Evolutionary conservation across 176 grass and related monocot species (phyloP).

Genomic region (Cenchrus purpureus): DNA sequence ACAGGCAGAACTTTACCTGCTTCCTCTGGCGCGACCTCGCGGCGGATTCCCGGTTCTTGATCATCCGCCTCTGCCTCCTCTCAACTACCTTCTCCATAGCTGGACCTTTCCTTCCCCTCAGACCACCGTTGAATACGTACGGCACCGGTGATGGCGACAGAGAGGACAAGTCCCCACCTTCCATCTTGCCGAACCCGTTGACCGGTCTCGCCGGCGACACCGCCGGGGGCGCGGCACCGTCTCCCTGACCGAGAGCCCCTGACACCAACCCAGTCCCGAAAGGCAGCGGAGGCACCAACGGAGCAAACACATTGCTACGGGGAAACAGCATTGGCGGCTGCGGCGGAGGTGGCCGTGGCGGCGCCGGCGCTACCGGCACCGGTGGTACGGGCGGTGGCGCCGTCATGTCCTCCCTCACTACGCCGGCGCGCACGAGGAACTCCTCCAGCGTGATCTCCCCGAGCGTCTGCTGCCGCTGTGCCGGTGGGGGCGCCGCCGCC

Average conservation of each 20-base stretch:
- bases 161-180: slow-evolving; percentile 49
- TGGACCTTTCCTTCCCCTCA: slow-evolving; percentile 63
- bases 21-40: slow-evolving; percentile 83
- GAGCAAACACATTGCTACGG: slow-evolving; percentile 44
- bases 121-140: slow-evolving; percentile 58
- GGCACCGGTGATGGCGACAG: slow-evolving; percentile 68
- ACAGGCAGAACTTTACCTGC: slow-evolving; percentile 57
- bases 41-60: slow-evolving; percentile 91
- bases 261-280: slow-evolving; percentile 42
- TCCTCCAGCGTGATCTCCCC: slow-evolving; percentile 95
- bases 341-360: not conserved
- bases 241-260: slow-evolving; percentile 36
- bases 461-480: slow-evolving; percentile 67
- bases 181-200: slow-evolving; percentile 59
- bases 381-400: not conserved
- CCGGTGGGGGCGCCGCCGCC: slow-evolving; percentile 12
- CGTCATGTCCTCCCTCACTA: slow-evolving; percentile 60
- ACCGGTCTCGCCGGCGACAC: slow-evolving; percentile 43
- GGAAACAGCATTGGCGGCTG: slow-evolving; percentile 44
- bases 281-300: slow-evolving; percentile 39
- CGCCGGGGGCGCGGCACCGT: not conserved
- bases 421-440: slow-evolving; percentile 81
- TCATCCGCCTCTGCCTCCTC: slow-evolving; percentile 83
- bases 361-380: not conserved
- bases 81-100: slow-evolving; percentile 81